Evolutionary conservation across 257 asterid genomes (phyloP), one percentile per base, ranked within the genome.

Genomic region (Verbena officinalis): DNA sequence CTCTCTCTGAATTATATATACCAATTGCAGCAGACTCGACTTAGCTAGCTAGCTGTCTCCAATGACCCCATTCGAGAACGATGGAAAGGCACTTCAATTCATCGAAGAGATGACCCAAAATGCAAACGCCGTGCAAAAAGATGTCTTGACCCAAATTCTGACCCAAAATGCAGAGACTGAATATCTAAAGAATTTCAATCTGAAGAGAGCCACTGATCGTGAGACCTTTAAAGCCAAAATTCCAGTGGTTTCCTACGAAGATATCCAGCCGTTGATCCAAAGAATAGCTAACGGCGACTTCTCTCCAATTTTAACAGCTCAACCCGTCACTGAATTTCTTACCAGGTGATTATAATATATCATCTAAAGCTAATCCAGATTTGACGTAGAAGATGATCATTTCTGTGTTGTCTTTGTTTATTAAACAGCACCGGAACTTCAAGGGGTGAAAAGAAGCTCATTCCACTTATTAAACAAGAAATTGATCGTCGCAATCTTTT

Each of bases 371-470:
- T 30, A 7, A 30, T 30, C 3, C 3, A 30, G 36, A 2, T 7
- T 30, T 30, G 4, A 30, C 7, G 7, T 30, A 30, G 36, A 30
- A 30, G n/a, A 30, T 30, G 36, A 46, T 46, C 13, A 19, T 46
- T 46, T 27, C 27, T 1, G 2, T 31, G 14, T 15, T n/a, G 14
- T 5, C 20, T 2, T 34, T 27, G 13, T 34, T 16, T 5, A 1
- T 16, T 4, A 0, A 8, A 45, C 38, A 79, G 84, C 55, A 75
- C 84, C 15, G 81, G 84, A 30, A 81, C 86, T 31, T 74, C 83
- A 23, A 81, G 77, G 17, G 86, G 86, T 10, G 81, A 81, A 39
- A 68, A 75, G 31, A 81, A 81, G 45, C 65, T 74, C 45, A 81
- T 81, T 60, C 86, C 86, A 0, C 65, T 73, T 2, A 77, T 73